Conservation (phyloP, 2,329 filamentous ascomycete species). For the Tolypocladium tundrense region DNA sequence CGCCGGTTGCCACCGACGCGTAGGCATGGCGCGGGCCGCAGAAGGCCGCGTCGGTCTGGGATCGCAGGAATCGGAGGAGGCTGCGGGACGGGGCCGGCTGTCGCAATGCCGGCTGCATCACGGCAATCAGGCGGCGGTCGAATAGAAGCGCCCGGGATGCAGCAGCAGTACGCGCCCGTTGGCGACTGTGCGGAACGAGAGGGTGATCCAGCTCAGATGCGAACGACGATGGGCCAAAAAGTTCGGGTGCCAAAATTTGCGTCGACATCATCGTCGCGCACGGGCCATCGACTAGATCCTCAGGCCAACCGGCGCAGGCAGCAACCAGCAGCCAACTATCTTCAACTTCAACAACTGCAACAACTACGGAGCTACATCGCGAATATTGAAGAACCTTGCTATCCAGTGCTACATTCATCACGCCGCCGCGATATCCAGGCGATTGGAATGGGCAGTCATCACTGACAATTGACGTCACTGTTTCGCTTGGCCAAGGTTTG, state of each 20-base stretch:
- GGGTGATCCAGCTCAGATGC: not conserved
- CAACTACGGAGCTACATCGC: too few relatives aligned
- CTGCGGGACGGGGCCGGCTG: conserved; percentile 39
- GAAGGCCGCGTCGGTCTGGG: conserved; percentile 53
- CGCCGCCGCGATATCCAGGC: not conserved
- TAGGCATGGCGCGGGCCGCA: conserved; percentile 26
- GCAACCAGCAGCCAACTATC: too few relatives aligned
- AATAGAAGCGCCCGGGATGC: not conserved
- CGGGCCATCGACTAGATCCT: not conserved
- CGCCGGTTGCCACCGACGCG: conserved; percentile 3
- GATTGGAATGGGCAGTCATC: too few relatives aligned
- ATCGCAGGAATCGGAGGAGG: conserved; percentile 63
- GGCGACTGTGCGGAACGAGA: not conserved
- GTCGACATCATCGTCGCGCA: not conserved
- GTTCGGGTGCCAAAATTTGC: not conserved
- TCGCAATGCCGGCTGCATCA: conserved; percentile 35
- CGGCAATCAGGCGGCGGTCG: conserved; percentile 9
- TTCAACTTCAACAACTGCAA: too few relatives aligned
- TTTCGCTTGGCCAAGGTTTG: not conserved
- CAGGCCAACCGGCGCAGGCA: not conserved
- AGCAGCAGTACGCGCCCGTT: conserved; percentile 5
- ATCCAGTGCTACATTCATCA: too few relatives aligned
- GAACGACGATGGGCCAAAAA: not conserved
- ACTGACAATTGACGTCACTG: not conserved
- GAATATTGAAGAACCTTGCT: too few relatives aligned